Evolutionary conservation across 768 basidiomycete genomes (phyloP).

Genomic region (Cyathus striatus): DNA sequence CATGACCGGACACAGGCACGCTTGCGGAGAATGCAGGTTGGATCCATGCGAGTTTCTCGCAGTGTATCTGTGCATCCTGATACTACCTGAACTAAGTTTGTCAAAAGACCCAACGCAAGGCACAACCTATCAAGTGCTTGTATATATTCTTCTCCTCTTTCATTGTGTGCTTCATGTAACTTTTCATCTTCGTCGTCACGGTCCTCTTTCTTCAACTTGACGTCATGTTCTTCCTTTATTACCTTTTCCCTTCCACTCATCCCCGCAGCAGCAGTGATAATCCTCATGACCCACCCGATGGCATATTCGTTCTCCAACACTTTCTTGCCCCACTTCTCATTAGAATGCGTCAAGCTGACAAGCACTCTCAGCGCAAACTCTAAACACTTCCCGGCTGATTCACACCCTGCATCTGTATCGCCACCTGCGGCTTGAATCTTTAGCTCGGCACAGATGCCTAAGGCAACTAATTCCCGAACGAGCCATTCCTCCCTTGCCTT

Average conservation of each 20-base stretch:
- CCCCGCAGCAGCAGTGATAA: slow-evolving; percentile 26
- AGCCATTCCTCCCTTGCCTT: slow-evolving; percentile 39
- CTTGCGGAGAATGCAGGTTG: slow-evolving; percentile 41
- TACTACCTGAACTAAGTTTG: slow-evolving; percentile 67
- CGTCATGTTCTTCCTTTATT: slow-evolving; percentile 6
- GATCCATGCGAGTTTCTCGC: slow-evolving; percentile 50
- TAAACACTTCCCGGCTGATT: slow-evolving; percentile 34
- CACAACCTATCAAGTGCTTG: slow-evolving; percentile 66
- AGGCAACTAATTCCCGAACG: slow-evolving; percentile 39
- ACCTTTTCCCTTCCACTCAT: slow-evolving; percentile 1
- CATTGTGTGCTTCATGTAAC: slow-evolving; percentile 8
- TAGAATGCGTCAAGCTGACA: slow-evolving; percentile 65
- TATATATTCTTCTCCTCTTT: too few relatives aligned
- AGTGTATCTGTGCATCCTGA: slow-evolving; percentile 40
- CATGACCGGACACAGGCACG: slow-evolving; percentile 49
- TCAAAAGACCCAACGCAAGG: slow-evolving; percentile 69
- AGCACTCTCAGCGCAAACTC: slow-evolving; percentile 61
- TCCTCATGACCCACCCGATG: slow-evolving; percentile 41
- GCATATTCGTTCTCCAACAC: slow-evolving; percentile 42
- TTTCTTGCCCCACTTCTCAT: slow-evolving; percentile 48
- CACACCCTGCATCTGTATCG: slow-evolving; percentile 13
- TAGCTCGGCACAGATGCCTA: slow-evolving; percentile 48
- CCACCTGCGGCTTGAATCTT: slow-evolving; percentile 10
- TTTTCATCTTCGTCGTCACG: slow-evolving; percentile 10
- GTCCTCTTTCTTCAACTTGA: slow-evolving; percentile 9